These are phyloP conservation scores for Dictyophora rubrovolvata DNA, from an alignment of 768 basidiomycete genomes.

Conservation along the genomic window DNA sequence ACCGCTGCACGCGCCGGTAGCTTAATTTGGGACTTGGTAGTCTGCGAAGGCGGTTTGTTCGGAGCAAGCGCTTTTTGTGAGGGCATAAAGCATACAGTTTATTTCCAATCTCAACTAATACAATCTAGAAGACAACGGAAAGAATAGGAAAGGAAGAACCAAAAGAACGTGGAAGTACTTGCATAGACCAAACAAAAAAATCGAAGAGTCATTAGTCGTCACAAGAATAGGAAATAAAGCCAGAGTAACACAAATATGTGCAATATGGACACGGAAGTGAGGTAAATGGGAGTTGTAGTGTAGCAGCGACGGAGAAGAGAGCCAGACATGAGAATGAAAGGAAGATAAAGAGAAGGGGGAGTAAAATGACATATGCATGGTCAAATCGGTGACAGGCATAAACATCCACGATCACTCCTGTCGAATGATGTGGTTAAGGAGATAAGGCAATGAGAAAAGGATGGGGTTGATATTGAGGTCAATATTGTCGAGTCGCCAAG, in stretches of 20 bases:
- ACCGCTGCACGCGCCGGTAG: not conserved
- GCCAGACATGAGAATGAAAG: no score
- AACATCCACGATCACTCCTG: not conserved
- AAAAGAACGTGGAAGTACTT: not conserved
- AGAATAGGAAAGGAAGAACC: not conserved
- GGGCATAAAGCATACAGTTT: slow-evolving; percentile 9
- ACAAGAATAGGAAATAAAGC: not conserved
- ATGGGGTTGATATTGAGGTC: slow-evolving; percentile 22
- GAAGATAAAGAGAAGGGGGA: not conserved
- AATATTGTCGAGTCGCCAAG: slow-evolving; percentile 78
- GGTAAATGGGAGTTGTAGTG: not conserved
- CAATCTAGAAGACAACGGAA: slow-evolving; percentile 1
- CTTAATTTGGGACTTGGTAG: not conserved
- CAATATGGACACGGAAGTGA: not conserved
- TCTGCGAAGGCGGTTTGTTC: not conserved
- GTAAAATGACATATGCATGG: not conserved
- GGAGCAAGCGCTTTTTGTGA: not conserved
- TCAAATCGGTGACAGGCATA: not conserved
- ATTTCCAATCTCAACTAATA: slow-evolving; percentile 5
- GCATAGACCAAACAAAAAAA: slow-evolving; percentile 4
- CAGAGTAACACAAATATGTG: slow-evolving; percentile 6
- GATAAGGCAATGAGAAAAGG: not conserved
- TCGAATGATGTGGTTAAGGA: not conserved
- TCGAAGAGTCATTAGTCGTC: not conserved
- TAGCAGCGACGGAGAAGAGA: not conserved